A percentile compares a stretch with the other conserved stretches of the same genome.
Evolutionary conservation across 139 green algal species (phyloP).

Genomic region (Pseudopediastrum boryanum): DNA sequence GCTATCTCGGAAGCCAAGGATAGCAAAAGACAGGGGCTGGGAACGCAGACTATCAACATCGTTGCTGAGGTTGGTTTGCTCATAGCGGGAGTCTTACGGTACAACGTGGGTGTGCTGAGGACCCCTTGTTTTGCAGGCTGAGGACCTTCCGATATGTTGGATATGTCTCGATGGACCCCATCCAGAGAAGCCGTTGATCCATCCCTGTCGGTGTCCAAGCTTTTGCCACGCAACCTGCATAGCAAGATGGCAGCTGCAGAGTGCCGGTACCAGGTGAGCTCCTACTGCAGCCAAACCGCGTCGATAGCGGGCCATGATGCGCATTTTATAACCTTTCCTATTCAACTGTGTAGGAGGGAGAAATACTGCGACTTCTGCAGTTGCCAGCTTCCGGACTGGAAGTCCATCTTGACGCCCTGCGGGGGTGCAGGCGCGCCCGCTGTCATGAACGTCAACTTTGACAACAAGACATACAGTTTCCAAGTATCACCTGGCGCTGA

Average conservation of each 20-base stretch:
- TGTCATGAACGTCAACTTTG: conserved; percentile 94
- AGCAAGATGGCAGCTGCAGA: conserved; percentile 88
- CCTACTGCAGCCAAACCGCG: neutral
- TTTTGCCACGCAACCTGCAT: conserved; percentile 72
- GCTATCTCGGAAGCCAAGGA: no score
- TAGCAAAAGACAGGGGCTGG: no score
- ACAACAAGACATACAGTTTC: conserved; percentile 73
- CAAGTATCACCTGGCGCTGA: conserved; percentile 46
- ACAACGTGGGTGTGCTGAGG: neutral
- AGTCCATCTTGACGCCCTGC: conserved; percentile 66
- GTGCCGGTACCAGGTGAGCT: conserved; percentile 73
- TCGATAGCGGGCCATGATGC: neutral
- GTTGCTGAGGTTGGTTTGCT: conserved; percentile 2
- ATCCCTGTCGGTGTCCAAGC: conserved; percentile 76
- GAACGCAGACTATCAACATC: neutral
- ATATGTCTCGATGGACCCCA: conserved; percentile 75
- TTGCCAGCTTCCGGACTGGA: conserved; percentile 79
- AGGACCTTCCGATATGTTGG: conserved; percentile 73
- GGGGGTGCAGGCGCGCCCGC: conserved; percentile 66
- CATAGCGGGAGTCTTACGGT: neutral
- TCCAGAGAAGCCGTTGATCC: conserved; percentile 43
- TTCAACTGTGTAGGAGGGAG: conserved; percentile 66
- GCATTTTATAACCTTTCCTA: neutral
- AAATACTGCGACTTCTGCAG: conserved; percentile 90
- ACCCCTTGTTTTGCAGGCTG: conserved; percentile 11